These are phyloP conservation scores for Cinnamomum micranthum DNA, from an alignment of 164 flowering plant genomes.

Conservation along the genomic window DNA sequence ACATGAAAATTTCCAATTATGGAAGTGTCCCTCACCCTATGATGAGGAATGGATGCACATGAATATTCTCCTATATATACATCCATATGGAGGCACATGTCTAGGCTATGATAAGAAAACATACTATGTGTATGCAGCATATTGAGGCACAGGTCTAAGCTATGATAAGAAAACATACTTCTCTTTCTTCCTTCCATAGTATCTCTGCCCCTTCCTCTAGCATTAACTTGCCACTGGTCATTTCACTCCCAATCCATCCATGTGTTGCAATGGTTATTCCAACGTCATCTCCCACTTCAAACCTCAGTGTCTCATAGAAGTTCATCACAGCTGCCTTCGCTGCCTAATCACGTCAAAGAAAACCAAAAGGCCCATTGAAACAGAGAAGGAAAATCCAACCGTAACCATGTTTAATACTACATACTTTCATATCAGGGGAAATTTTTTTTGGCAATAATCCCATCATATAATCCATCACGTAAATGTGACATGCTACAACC, in stretches of 20 bases:
- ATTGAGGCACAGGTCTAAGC: not conserved
- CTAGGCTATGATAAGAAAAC: not conserved
- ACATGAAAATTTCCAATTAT: too few relatives aligned
- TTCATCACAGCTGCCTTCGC: constrained; percentile 84
- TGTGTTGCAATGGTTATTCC: constrained; percentile 89
- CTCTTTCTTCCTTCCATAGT: constrained; percentile 96
- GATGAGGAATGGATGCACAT: too few relatives aligned
- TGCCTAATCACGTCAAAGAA: constrained; percentile 38
- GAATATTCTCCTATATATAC: not conserved
- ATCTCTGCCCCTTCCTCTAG: constrained; percentile 80
- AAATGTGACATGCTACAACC: not conserved
- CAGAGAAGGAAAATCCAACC: too few relatives aligned
- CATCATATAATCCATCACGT: not conserved
- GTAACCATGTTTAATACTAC: too few relatives aligned
- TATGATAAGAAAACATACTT: constrained; percentile 31
- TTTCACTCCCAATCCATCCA: constrained; percentile 89
- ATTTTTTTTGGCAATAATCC: too few relatives aligned
- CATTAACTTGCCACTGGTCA: constrained; percentile 72
- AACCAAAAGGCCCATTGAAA: not conserved
- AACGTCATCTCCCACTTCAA: constrained; percentile 68
- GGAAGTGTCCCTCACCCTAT: too few relatives aligned
- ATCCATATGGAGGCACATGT: not conserved
- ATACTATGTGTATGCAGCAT: too few relatives aligned
- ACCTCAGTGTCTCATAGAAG: constrained; percentile 82
- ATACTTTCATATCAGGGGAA: not conserved